Percentiles rank a stretch among this genome's conserved stretches.
Conservation (phyloP, 164 flowering plant genomes). For the Chimonanthus praecox region DNA sequence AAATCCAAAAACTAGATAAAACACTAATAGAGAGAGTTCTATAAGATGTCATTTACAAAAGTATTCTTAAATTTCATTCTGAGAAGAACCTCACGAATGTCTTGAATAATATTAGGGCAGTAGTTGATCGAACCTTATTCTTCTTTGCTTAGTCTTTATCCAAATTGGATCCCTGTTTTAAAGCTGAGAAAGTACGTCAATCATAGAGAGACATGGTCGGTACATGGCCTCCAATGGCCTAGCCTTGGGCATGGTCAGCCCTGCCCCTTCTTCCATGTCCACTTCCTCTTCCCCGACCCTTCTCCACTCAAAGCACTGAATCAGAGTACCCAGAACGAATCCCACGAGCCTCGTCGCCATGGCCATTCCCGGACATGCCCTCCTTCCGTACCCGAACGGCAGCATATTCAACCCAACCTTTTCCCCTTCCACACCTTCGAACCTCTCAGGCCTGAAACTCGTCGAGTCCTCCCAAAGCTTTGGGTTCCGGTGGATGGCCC, state of each 20-base stretch:
- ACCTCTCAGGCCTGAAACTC: conserved; percentile 52
- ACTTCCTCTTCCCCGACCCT: conserved; percentile 7
- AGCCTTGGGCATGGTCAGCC: conserved; percentile 14
- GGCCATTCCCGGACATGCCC: conserved; percentile 19
- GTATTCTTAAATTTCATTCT: too few species aligned
- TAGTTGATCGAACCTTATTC: too few species aligned
- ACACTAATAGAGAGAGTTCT: too few species aligned
- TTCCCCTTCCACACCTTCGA: conserved; percentile 15
- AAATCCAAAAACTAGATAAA: too few species aligned
- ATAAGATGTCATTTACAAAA: too few species aligned
- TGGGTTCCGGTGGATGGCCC: conserved; percentile 51
- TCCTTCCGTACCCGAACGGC: conserved; percentile 23
- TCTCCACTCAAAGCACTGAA: conserved; percentile 14
- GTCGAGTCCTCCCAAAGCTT: conserved; percentile 42
- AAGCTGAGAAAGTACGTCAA: conserved; percentile 8
- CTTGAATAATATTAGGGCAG: too few species aligned
- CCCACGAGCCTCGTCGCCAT: conserved; percentile 13
- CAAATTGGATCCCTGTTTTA: not conserved
- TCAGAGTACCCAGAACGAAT: conserved; percentile 3
- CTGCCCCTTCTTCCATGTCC: conserved; percentile 9
- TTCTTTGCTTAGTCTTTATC: too few species aligned
- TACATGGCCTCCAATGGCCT: conserved; percentile 10
- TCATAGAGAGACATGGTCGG: conserved; percentile 4
- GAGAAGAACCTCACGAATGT: too few species aligned
- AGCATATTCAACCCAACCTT: conserved; percentile 9